Evolutionary conservation across 2,329 filamentous ascomycete species (phyloP), one percentile per base, ranked within the genome.

Genomic region (Calonectria pauciramosa): DNA sequence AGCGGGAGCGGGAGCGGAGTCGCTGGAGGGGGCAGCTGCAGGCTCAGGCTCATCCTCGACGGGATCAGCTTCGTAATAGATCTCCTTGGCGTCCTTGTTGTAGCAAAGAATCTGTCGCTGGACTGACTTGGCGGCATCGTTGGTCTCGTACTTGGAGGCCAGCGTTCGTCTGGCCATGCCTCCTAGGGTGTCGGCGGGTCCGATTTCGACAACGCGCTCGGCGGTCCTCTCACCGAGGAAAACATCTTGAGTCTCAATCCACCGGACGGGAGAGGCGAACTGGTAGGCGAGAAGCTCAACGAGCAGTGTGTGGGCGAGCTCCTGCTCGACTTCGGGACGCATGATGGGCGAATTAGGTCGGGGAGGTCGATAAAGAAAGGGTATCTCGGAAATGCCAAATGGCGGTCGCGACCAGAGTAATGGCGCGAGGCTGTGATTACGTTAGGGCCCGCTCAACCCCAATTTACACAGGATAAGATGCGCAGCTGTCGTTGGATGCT

Each of bases 161-260:
- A 99, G 88, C 69, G 97, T 99, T 82, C 96, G 92, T 90, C 96
- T 97, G 78, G 97, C 97, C 97, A 99, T 99, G 73, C 95, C 96
- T 84, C 96, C 96, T 44, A 99, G 92, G 32, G 97, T 99, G 87
- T 99, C 96, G 82, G 96, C 96, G 32, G 97, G 97, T 85, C 97
- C 97, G 81, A 99, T 94, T 87, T 99, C 97, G 82, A 99, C 97
- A 84, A 99, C 97, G 84, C 97, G 93, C 91, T 99, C 97, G 66
- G 97, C 97, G 68, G 93, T 94, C 89, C 98, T 97, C 87, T 99
- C 96, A 78, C 94, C 96, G 81, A 99, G 94, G 83, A 99, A 97
- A 82, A 99, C 97, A 96, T 99, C 97, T 88, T 99, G 97, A 70
- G 97, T 99, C 89, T 99, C 97, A 87, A 99, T 99, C 97, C 97